Percentiles rank a stretch among this genome's conserved stretches.
Evolutionary conservation across 345 rosid genomes (phyloP).

Genomic region (Lepidium sativum): DNA sequence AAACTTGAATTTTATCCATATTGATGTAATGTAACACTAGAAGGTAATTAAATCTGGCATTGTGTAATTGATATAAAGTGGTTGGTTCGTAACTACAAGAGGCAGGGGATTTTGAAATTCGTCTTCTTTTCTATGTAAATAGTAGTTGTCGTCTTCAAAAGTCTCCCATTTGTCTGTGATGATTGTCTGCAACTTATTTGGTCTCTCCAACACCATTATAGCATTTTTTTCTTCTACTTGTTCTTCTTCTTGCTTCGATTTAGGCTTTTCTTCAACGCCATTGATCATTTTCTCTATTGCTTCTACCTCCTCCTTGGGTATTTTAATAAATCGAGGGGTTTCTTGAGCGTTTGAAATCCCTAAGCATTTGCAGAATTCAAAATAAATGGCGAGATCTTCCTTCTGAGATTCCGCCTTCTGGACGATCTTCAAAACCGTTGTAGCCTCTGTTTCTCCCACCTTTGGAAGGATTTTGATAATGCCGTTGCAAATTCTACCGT

Average conservation of each 20-base stretch:
- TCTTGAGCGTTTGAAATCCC: constrained; percentile 48
- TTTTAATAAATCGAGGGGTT: constrained; percentile 30
- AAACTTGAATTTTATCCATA: constrained; percentile 8
- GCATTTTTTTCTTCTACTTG: constrained; percentile 15
- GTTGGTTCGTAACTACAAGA: constrained; percentile 14
- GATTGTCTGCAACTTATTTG: constrained; percentile 16
- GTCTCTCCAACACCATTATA: constrained; percentile 2
- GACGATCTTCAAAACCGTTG: constrained; percentile 36
- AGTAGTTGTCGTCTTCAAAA: constrained; percentile 19
- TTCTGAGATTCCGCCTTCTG: constrained; percentile 39
- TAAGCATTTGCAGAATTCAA: constrained; percentile 43
- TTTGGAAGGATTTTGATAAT: constrained; percentile 26
- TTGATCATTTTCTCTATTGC: constrained; percentile 37
- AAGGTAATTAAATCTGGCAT: constrained; percentile 33
- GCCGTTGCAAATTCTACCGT: constrained; percentile 44
- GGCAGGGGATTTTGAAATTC: constrained; percentile 9
- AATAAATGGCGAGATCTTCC: constrained; percentile 38
- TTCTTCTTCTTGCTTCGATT: background rate
- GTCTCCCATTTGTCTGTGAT: constrained; percentile 25
- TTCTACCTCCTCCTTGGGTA: constrained; percentile 43
- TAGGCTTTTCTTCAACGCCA: background rate
- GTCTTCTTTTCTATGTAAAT: background rate
- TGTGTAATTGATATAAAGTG: constrained; percentile 4
- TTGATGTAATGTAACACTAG: constrained; percentile 11
- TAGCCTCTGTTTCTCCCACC: constrained; percentile 36